Percentiles rank a stretch among this genome's conserved stretches.
Conservation (phyloP, 2,329 filamentous ascomycete genomes). For the Aspergillus oerlinghausenensis region DNA sequence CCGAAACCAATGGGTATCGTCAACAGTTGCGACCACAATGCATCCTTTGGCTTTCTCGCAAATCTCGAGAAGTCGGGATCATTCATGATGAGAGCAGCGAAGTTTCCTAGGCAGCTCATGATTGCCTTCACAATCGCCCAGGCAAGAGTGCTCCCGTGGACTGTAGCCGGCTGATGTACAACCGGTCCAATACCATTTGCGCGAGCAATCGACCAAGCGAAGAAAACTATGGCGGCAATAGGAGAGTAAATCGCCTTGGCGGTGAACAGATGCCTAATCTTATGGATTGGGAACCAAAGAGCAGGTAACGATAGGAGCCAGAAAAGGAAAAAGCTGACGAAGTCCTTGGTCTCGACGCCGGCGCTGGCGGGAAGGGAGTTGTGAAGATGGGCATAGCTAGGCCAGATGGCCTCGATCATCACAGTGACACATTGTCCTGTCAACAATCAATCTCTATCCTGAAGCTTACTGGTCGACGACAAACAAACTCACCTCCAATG, state of each 20-base stretch:
- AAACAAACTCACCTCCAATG: conserved; percentile 58
- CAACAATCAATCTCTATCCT: background rate
- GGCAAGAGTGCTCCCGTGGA: conserved; percentile 63
- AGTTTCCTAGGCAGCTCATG: conserved; percentile 88
- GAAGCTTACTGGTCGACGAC: background rate
- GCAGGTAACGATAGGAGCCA: conserved; percentile 77
- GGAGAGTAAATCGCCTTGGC: conserved; percentile 84
- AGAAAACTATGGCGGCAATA: conserved; percentile 74
- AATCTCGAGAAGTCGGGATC: conserved; percentile 85
- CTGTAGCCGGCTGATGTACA: conserved; percentile 60
- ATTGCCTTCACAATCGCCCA: conserved; percentile 83
- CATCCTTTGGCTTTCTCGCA: conserved; percentile 68
- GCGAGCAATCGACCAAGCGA: conserved; percentile 79
- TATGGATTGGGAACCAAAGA: conserved; percentile 84
- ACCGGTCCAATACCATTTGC: conserved; percentile 82
- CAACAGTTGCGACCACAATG: conserved; percentile 73
- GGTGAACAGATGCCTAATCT: conserved; percentile 85
- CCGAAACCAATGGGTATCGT: conserved; percentile 69
- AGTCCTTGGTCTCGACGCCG: conserved; percentile 70
- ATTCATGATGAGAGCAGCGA: conserved; percentile 76
- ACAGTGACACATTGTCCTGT: conserved; percentile 72
- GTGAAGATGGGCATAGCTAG: conserved; percentile 53
- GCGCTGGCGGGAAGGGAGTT: conserved; percentile 62
- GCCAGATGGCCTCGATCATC: conserved; percentile 85
- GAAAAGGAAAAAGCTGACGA: conserved; percentile 80